phyloP scores from a whole-genome alignment of 1,284 basidiomycete genomes.

The Exobasidium cylindrosporum region DNA sequence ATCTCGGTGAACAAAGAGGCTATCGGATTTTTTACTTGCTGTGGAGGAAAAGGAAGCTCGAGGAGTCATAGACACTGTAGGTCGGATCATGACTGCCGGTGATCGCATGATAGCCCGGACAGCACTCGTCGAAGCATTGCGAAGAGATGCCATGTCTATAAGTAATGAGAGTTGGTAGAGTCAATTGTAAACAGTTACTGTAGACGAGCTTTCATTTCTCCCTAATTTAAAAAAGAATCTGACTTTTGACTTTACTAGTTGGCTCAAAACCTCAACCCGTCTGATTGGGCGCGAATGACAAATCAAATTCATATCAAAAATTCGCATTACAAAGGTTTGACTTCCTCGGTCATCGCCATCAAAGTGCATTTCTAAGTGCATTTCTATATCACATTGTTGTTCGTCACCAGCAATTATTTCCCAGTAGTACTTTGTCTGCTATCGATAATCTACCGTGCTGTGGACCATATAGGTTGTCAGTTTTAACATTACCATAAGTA shows the following conservation, averaged over 20 bases:
- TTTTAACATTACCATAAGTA: too few relatives aligned
- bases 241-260: background rate
- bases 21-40: conserved; percentile 28
- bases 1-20: conserved; percentile 69
- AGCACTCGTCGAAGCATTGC: background rate
- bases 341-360: too few relatives aligned
- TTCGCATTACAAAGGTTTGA: too few relatives aligned
- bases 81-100: background rate
- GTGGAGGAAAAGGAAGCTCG: conserved; percentile 10
- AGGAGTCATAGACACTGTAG: background rate
- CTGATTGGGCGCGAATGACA: background rate
- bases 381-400: too few relatives aligned
- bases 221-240: background rate
- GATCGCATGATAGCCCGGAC: background rate
- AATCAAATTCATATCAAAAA: too few relatives aligned
- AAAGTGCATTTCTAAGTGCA: too few relatives aligned
- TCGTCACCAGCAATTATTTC: too few relatives aligned
- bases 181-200: too few relatives aligned
- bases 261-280: background rate
- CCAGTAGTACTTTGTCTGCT: too few relatives aligned
- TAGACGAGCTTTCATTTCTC: conserved; percentile 1
- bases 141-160: conserved; percentile 1
- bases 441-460: too few relatives aligned
- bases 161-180: too few relatives aligned
- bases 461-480: too few relatives aligned